A percentile compares a stretch with the other conserved stretches of the same genome.
phyloP scores from a whole-genome alignment of 768 basidiomycete genomes.

The Udeniomyces megalosporus region DNA sequence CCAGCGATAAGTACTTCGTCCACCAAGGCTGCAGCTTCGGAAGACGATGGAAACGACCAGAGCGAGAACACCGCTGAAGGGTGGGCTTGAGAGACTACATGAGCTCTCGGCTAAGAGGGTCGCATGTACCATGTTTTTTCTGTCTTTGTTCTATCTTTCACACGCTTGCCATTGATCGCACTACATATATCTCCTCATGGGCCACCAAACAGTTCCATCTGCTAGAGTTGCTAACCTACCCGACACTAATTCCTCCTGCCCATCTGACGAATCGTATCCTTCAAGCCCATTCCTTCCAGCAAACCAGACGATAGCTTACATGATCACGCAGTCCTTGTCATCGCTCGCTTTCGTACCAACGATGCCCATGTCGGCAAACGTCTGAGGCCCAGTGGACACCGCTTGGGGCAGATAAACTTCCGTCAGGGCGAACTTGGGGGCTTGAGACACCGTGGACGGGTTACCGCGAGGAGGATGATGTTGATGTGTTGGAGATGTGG shows the following conservation, averaged over 20 bases:
- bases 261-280: too few relatives aligned
- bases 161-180: too few relatives aligned
- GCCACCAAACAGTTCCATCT: too few relatives aligned
- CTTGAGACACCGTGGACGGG: not conserved
- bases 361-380: conserved; percentile 91
- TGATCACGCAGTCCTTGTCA: too few relatives aligned
- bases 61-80: not conserved
- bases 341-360: conserved; percentile 39
- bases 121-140: too few relatives aligned
- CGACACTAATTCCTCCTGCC: too few relatives aligned
- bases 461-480: not conserved
- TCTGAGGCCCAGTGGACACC: conserved; percentile 40
- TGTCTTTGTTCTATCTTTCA: too few relatives aligned
- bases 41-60: not conserved
- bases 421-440: not conserved
- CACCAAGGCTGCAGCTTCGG: not conserved
- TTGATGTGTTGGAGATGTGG: too few relatives aligned
- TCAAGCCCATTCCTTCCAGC: too few relatives aligned
- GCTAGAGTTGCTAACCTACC: too few relatives aligned
- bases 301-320: not conserved
- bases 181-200: too few relatives aligned
- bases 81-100: not conserved
- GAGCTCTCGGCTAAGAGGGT: too few relatives aligned
- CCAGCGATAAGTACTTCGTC: not conserved
- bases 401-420: not conserved